Conservation (phyloP, 768 basidiomycete genomes). For the Tremella mesenterica region DNA sequence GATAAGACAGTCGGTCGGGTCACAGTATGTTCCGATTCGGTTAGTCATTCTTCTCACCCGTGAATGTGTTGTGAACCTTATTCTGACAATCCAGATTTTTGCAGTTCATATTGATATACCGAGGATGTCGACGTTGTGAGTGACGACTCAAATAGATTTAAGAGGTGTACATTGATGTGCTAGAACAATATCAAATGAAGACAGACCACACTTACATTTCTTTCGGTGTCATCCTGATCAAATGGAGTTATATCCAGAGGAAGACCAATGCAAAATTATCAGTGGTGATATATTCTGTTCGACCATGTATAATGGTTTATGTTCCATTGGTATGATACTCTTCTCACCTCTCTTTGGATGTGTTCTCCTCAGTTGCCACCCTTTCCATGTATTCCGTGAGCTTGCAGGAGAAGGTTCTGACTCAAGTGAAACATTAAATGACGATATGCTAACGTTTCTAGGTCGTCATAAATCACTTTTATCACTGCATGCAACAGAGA, state of each 20-base stretch:
- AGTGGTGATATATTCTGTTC: conserved; percentile 17
- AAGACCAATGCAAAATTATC: neutral
- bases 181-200: conserved; percentile 23
- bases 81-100: conserved; percentile 17
- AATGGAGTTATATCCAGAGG: conserved; percentile 15
- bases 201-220: conserved; percentile 24
- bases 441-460: neutral
- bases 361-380: neutral
- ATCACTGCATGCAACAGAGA: conserved; percentile 6
- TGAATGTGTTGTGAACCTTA: neutral
- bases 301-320: conserved; percentile 24
- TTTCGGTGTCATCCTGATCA: conserved; percentile 20
- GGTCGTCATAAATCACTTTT: neutral
- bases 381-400: neutral
- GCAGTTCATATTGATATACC: conserved; percentile 26
- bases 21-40: conserved; percentile 13
- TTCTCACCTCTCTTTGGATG: neutral
- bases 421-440: neutral
- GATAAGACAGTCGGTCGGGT: conserved; percentile 11
- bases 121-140: conserved; percentile 26
- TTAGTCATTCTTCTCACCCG: conserved; percentile 7
- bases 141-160: neutral
- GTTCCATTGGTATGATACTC: conserved; percentile 19
- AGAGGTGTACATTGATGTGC: neutral
- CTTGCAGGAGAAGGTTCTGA: neutral